phyloP scores from a whole-genome alignment of 768 basidiomycete genomes.

The Mycena pura region DNA sequence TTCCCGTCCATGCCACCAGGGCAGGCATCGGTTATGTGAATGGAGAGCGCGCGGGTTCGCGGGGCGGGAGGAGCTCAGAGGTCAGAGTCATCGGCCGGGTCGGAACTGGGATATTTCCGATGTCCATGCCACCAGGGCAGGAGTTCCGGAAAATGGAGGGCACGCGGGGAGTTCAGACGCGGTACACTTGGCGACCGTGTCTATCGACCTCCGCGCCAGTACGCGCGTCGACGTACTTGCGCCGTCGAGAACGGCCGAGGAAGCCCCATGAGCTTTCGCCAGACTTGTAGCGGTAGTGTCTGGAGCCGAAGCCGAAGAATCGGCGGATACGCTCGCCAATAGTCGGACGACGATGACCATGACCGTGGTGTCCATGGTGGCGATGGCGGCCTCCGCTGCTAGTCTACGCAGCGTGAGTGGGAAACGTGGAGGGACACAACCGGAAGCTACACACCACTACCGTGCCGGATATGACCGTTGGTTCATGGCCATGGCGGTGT shows the following conservation, averaged over 20 bases:
- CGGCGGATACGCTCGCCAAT: conserved; percentile 56
- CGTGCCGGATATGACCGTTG: conserved; percentile 19
- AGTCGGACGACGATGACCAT: conserved; percentile 36
- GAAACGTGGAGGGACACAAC: not conserved
- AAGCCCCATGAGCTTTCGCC: conserved; percentile 60
- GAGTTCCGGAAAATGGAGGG: not conserved
- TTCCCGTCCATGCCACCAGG: too few relatives aligned
- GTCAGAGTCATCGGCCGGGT: too few relatives aligned
- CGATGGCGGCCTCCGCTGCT: conserved; percentile 33
- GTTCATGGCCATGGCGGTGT: conserved; percentile 24
- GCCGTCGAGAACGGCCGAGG: conserved; percentile 57
- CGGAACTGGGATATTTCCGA: too few relatives aligned
- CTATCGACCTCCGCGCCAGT: conserved; percentile 62
- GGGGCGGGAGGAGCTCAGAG: too few relatives aligned
- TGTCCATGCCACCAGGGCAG: not conserved
- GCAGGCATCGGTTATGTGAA: too few relatives aligned
- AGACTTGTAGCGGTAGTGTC: conserved; percentile 49
- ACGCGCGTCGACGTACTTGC: conserved; percentile 54
- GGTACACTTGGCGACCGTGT: conserved; percentile 60
- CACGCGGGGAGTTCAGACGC: conserved; percentile 39
- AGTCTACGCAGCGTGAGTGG: conserved; percentile 34
- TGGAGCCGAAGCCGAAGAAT: conserved; percentile 59
- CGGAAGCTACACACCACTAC: conserved; percentile 15
- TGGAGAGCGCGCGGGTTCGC: too few relatives aligned
- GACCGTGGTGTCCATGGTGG: conserved; percentile 8